These are phyloP conservation scores for Cystoderma amianthinum DNA, from an alignment of 768 basidiomycete genomes.

Conservation along the genomic window DNA sequence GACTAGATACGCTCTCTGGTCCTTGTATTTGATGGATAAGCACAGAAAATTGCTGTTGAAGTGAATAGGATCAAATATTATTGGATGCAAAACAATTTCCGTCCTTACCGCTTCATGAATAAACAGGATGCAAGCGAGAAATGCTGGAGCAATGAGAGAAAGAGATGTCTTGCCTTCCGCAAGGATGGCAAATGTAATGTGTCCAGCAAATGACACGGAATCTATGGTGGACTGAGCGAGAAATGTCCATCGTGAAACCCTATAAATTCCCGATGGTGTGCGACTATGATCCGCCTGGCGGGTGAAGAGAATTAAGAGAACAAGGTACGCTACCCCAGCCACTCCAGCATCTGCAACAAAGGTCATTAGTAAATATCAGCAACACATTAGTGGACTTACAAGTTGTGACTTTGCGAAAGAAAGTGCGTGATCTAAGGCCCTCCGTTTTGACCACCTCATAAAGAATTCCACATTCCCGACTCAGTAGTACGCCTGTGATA, in stretches of 20 bases:
- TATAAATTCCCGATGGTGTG: slow-evolving; percentile 71
- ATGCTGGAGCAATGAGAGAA: slow-evolving; percentile 78
- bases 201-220: slow-evolving; percentile 79
- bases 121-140: slow-evolving; percentile 73
- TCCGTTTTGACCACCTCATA: slow-evolving; percentile 59
- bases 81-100: background rate
- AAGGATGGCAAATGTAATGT: slow-evolving; percentile 83
- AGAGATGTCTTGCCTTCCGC: slow-evolving; percentile 79
- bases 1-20: slow-evolving; percentile 44
- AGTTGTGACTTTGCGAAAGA: slow-evolving; percentile 71
- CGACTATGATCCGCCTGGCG: slow-evolving; percentile 72
- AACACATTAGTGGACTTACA: slow-evolving; percentile 25
- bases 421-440: slow-evolving; percentile 60
- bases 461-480: slow-evolving; percentile 74
- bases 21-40: slow-evolving; percentile 80
- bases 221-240: slow-evolving; percentile 75
- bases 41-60: slow-evolving; percentile 71
- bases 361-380: slow-evolving; percentile 5
- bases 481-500: slow-evolving; percentile 63
- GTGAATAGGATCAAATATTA: background rate
- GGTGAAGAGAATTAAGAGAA: slow-evolving; percentile 58
- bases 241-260: slow-evolving; percentile 81
- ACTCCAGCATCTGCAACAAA: slow-evolving; percentile 59
- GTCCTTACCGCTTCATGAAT: slow-evolving; percentile 73
- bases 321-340: slow-evolving; percentile 59